A percentile compares a stretch with the other conserved stretches of the same genome.
phyloP scores from a whole-genome alignment of 1,284 basidiomycete species.

The Cutaneotrichosporon sp. region DNA sequence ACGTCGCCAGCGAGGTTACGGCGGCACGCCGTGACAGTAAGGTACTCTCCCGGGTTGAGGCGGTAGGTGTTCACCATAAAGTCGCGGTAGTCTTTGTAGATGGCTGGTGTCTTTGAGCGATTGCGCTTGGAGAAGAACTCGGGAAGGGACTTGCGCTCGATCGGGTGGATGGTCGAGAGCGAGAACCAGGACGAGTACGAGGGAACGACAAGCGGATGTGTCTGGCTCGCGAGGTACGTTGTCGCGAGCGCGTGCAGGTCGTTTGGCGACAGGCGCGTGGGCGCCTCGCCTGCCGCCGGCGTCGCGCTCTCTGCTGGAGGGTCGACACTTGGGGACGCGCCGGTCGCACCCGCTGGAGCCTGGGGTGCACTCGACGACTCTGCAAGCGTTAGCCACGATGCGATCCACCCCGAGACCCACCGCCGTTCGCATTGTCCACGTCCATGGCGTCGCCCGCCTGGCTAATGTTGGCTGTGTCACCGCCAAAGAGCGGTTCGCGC shows the following conservation, averaged over 20 bases:
- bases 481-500: constrained; percentile 45
- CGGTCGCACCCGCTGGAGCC: constrained; percentile 5
- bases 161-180: constrained; percentile 85
- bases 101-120: constrained; percentile 88
- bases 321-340: constrained; percentile 13
- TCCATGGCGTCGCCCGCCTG: constrained; percentile 27
- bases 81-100: constrained; percentile 99
- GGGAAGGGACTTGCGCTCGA: constrained; percentile 87
- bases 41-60: constrained; percentile 87
- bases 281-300: constrained; percentile 19
- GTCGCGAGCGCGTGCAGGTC: constrained; percentile 48
- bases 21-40: constrained; percentile 95
- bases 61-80: constrained; percentile 99
- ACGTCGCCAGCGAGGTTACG: constrained; percentile 96
- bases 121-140: constrained; percentile 98
- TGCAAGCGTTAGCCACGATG: constrained; percentile 9
- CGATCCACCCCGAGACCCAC: constrained; percentile 13
- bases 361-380: constrained; percentile 22
- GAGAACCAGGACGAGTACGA: constrained; percentile 98
- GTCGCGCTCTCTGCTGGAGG: constrained; percentile 18
- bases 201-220: constrained; percentile 93
- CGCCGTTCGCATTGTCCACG: constrained; percentile 26
- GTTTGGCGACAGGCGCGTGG: constrained; percentile 32
- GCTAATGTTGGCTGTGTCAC: constrained; percentile 45
- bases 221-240: constrained; percentile 87